These are phyloP conservation scores for Podila clonocystis DNA, from an alignment of 192 early-diverging fungal species.

Conservation along the genomic window DNA sequence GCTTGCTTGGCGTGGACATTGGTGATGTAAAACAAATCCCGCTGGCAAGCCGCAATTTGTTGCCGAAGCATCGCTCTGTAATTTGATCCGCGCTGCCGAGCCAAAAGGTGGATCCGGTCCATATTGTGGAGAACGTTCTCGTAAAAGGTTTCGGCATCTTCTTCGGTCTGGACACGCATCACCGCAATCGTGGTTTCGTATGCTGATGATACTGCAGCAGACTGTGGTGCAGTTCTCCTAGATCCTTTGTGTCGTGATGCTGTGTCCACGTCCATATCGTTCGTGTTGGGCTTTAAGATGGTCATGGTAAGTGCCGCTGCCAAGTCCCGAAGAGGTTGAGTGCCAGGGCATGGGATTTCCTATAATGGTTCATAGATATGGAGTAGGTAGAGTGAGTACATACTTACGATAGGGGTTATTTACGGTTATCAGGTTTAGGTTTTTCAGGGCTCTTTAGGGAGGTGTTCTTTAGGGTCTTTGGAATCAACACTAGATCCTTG, in stretches of 20 bases:
- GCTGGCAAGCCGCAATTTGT: slow-evolving; percentile 31
- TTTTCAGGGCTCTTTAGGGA: background rate
- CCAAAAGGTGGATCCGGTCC: slow-evolving; percentile 29
- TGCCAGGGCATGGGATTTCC: slow-evolving; percentile 48
- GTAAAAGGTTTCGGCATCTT: slow-evolving; percentile 44
- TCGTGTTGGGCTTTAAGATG: slow-evolving; percentile 3
- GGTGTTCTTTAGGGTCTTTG: background rate
- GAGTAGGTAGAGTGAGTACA: background rate
- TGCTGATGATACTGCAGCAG: slow-evolving; percentile 13
- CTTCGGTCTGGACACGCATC: slow-evolving; percentile 38
- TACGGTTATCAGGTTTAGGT: too few relatives aligned
- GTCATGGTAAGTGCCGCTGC: slow-evolving; percentile 43
- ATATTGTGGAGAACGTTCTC: slow-evolving; percentile 15
- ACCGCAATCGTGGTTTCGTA: slow-evolving; percentile 45
- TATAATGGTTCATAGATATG: background rate
- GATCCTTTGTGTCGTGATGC: background rate
- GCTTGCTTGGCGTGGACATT: slow-evolving; percentile 41
- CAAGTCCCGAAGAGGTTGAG: slow-evolving; percentile 39
- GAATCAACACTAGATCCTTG: background rate
- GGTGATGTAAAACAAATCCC: slow-evolving; percentile 58
- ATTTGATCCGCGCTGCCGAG: background rate
- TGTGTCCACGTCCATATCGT: background rate
- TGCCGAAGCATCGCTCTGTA: slow-evolving; percentile 20
- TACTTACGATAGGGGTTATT: too few relatives aligned
- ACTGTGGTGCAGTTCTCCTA: background rate